A percentile compares a stretch with the other conserved stretches of the same genome.
Conservation (phyloP, 495 filamentous ascomycete genomes). For the Penicillium flavigenum region DNA sequence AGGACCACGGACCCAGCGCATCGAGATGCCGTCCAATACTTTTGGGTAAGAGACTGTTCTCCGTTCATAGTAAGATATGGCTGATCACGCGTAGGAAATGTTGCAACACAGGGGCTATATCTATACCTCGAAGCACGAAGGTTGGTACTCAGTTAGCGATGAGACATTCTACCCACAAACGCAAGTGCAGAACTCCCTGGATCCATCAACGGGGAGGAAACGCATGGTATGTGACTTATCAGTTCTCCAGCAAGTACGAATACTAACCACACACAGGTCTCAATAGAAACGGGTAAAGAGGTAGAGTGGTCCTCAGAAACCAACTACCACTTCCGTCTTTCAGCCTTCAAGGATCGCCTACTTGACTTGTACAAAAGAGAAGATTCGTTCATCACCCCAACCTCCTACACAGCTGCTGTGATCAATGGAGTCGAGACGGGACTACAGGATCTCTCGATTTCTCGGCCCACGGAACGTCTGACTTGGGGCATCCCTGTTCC, state of each 20-base stretch:
- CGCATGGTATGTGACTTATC: slow-evolving; percentile 56
- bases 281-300: slow-evolving; percentile 81
- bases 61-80: not conserved
- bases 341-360: slow-evolving; percentile 69
- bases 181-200: slow-evolving; percentile 68
- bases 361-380: slow-evolving; percentile 76
- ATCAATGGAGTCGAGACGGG: slow-evolving; percentile 64
- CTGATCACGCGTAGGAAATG: slow-evolving; percentile 48
- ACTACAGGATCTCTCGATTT: slow-evolving; percentile 84
- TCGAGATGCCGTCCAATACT: slow-evolving; percentile 81
- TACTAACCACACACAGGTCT: slow-evolving; percentile 47
- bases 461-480: slow-evolving; percentile 73
- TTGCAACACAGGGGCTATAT: slow-evolving; percentile 74
- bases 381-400: slow-evolving; percentile 68
- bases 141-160: slow-evolving; percentile 96
- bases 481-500: slow-evolving; percentile 91
- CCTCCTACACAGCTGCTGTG: slow-evolving; percentile 64
- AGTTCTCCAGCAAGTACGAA: not conserved
- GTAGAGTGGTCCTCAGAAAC: slow-evolving; percentile 94
- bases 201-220: slow-evolving; percentile 77
- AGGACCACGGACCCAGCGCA: slow-evolving; percentile 85
- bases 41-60: slow-evolving; percentile 62
- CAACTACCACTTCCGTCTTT: slow-evolving; percentile 94
- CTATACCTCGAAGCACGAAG: slow-evolving; percentile 81
- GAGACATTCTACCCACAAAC: slow-evolving; percentile 90